Base-by-base conservation (phyloP, 345 rosid species). In the Aurinia saxatilis region DNA sequence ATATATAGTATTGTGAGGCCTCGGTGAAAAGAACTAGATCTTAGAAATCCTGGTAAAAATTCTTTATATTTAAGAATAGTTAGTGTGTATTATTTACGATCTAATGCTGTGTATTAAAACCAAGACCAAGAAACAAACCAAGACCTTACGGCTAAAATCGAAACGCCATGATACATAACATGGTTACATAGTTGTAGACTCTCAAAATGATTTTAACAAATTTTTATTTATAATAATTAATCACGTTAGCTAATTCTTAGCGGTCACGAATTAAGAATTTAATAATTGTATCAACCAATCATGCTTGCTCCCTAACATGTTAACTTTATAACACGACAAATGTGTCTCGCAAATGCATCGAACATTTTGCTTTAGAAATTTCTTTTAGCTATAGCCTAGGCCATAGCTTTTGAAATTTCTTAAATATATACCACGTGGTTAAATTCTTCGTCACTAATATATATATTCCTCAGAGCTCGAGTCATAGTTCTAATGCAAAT, bases 341-440 rank as follows among this genome's bases (percentile, higher is more conserved):
- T 10, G 34, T 38, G 11, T 48, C 23, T 13, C 35, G 23, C 38
- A 48, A 40, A 47, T 38, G 49, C 71, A 48, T 49, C 50, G 49
- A 48, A 49, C 18, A 68, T 15, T 35, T 38, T 18, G 15, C 23
- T 7, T 57, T 45, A 17, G 18, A 19, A 25, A 15, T 63, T 63
- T 51, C 40, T n/a, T 50, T 19, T 18, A 64, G 45, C 53, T 10
- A 60, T 27, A 27, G 30, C 30, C 30, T 2, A 40, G 14, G 8
- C 30, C 12, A 37, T 19, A 57, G 49, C 46, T 46, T 34, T 45
- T 69, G 55, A 44, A 61, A 2, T 10, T 46, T 15, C n/a, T 35
- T 50, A 12, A 58, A 40, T 50, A n/a, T n/a, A n/a, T n/a, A 27
- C 53, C 47, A 67, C 58, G 72, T 57, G 66, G 53, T 19, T 19